A percentile compares a stretch with the other conserved stretches of the same genome.
These are phyloP conservation scores for Dactylellina parvicollis DNA, from an alignment of 2,329 filamentous ascomycete genomes.

Conservation along the genomic window DNA sequence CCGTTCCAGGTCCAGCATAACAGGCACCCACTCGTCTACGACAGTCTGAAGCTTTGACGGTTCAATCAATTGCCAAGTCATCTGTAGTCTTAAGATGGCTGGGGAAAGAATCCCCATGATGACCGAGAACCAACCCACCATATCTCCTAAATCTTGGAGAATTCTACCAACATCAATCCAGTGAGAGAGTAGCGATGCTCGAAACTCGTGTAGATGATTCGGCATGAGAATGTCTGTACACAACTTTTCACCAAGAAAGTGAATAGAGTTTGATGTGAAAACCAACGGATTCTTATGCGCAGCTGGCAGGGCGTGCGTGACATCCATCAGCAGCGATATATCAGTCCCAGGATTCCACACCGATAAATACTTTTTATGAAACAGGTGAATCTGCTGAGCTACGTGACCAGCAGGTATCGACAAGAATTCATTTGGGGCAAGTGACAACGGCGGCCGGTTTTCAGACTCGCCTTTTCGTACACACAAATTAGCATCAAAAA, in stretches of 20 bases:
- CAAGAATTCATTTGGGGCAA: slow-evolving; percentile 46
- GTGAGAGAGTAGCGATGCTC: slow-evolving; percentile 57
- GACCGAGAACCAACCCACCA: slow-evolving; percentile 58
- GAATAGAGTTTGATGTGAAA: slow-evolving; percentile 58
- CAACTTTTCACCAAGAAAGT: slow-evolving; percentile 58
- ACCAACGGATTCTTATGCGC: slow-evolving; percentile 58
- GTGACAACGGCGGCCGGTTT: slow-evolving; percentile 30
- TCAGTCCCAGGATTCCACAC: slow-evolving; percentile 58
- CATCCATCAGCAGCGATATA: slow-evolving; percentile 58
- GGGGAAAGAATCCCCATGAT: slow-evolving; percentile 59
- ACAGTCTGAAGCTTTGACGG: slow-evolving; percentile 55
- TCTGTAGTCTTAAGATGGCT: slow-evolving; percentile 57
- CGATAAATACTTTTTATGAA: slow-evolving; percentile 57
- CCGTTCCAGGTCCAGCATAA: slow-evolving; percentile 58
- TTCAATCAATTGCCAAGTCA: slow-evolving; percentile 58
- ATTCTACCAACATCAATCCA: slow-evolving; percentile 58
- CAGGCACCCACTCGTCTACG: slow-evolving; percentile 55
- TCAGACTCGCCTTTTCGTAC: slow-evolving; percentile 26
- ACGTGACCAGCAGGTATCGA: slow-evolving; percentile 57
- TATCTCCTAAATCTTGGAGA: slow-evolving; percentile 57
- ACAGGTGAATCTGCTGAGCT: slow-evolving; percentile 58
- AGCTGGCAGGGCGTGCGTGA: slow-evolving; percentile 56
- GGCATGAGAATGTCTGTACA: slow-evolving; percentile 58
- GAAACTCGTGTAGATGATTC: slow-evolving; percentile 55
- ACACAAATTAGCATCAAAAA: neutral